Conservation (phyloP, 1,284 basidiomycete genomes). For the Marasmius tenuissimus region DNA sequence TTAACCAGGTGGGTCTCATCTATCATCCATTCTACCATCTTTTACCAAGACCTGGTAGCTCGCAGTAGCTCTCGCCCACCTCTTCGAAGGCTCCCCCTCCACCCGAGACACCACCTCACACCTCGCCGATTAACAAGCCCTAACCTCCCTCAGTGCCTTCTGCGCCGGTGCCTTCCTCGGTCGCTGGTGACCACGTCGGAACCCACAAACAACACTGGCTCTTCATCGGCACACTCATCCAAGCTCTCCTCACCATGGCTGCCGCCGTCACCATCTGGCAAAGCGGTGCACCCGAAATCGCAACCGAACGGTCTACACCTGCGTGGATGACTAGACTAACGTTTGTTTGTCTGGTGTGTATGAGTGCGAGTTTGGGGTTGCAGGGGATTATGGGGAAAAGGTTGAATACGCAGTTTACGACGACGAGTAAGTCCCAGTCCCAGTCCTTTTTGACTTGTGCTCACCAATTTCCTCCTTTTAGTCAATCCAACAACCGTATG, state of each 20-base stretch:
- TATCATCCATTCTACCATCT: neutral
- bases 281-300: conserved; percentile 44
- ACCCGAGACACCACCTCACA: conserved; percentile 50
- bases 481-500: conserved; percentile 71
- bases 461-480: conserved; percentile 15
- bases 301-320: conserved; percentile 43
- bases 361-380: conserved; percentile 59
- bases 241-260: conserved; percentile 59
- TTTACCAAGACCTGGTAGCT: neutral
- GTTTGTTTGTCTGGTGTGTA: conserved; percentile 57
- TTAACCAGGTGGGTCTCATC: conserved; percentile 17
- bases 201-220: conserved; percentile 60
- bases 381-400: conserved; percentile 72
- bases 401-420: conserved; percentile 60
- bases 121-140: conserved; percentile 63
- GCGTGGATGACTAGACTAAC: conserved; percentile 56
- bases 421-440: conserved; percentile 42
- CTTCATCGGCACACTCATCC: conserved; percentile 53
- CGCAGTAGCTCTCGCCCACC: conserved; percentile 29
- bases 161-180: conserved; percentile 59
- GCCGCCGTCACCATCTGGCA: conserved; percentile 53
- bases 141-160: conserved; percentile 64
- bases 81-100: conserved; percentile 49
- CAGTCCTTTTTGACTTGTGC: no score
- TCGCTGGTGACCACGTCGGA: conserved; percentile 57